Evolutionary conservation across 495 filamentous ascomycete species (phyloP), one percentile per base, ranked within the genome.

Genomic region (Tricharina praecox): DNA sequence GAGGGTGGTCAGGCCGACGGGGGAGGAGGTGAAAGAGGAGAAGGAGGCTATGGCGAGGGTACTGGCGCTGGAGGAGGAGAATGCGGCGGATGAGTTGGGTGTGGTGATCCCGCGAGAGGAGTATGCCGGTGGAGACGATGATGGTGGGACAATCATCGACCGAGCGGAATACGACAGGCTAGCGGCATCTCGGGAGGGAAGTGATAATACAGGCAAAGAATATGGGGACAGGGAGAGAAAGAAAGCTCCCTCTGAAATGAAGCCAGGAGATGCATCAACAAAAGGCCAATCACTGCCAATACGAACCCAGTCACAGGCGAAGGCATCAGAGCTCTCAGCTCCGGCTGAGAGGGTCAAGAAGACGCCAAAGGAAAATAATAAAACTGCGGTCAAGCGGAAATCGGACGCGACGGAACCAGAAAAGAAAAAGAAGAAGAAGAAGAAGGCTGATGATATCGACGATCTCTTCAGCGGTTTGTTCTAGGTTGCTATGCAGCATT

Each of bases 401-500:
- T 23, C 18, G 40, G 40, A 43, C 19, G 23, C 21, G 13, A 23
- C 24, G 40, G 21, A 19, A 43, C 9, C 62, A 52, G 65, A 67
- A 48, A 65, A 65, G 35, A 62, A 60, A 50, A 70, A 63, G 50
- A 68, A 68, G 46, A 68, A 64, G 49, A 64, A 66, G 24, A 67
- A 63, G 52, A 70, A 70, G 53, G 67, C 66, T 26, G 68, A 80
- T 60, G 76, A 69, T 10, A 78, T 80, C 28, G 76, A 79, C 54
- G 74, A 78, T 56, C 55, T 80, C 13, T 80, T 80, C 50, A 66
- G 64, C 48, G 66, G 68, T 26, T 51, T 79, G 11, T 55, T 71
- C 25, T 77, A 21, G 19, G 43, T 35, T 3, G 19, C n/a, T n/a
- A n/a, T n/a, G n/a, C n/a, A n/a, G n/a, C n/a, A n/a, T n/a, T n/a